Base-by-base conservation (phyloP, 768 basidiomycete species). In the Ramaria sp. region DNA sequence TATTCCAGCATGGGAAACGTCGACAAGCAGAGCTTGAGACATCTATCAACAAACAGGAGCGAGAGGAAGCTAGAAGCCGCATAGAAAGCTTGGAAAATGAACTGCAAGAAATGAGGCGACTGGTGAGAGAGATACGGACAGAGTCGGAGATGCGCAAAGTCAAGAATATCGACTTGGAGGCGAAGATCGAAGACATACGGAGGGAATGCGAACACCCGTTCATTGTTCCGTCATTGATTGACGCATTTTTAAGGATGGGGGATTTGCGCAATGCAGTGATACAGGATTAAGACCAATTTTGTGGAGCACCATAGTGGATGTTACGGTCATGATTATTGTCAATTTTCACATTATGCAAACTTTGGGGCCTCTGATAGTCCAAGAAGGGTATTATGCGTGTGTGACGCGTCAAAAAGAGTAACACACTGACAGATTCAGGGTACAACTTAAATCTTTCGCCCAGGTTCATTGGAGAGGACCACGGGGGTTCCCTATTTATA, bases 211-310 rank as follows among this genome's bases (percentile, higher is more conserved):
- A 63, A 50, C 62, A 68, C 53, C 81, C 80, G 15, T 83, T 82
- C 57, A 67, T 81, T 38, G 78, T 79, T 5, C 79, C 78, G 16
- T 76, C 74, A 10, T 62, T 83, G 58, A 63, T 81, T 55, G 75
- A 77, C 9, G 76, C 78, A 12, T 81, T 82, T 52, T 54, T 76
- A 16, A 64, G 64, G 24, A 68, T 82, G 47, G 76, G 78, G 18
- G 72, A 72, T 52, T 59, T 76, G 56, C 71, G 73, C 15, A 70
- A 55, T 15, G 34, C 10, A 12, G 3, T 25, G 30, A 32, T 18
- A n/a, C 22, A 30, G 48, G 48, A 49, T 22, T 28, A 48, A 32
- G n/a, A 32, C 30, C 5, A 10, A 32, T 5, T 32, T 10, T 10
- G 30, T 32, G 30, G 30, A 32, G 10, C 5, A 5, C 30, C 30